Conservation (phyloP, 2,329 filamentous ascomycete species). For the Aspergillus caelatus region DNA sequence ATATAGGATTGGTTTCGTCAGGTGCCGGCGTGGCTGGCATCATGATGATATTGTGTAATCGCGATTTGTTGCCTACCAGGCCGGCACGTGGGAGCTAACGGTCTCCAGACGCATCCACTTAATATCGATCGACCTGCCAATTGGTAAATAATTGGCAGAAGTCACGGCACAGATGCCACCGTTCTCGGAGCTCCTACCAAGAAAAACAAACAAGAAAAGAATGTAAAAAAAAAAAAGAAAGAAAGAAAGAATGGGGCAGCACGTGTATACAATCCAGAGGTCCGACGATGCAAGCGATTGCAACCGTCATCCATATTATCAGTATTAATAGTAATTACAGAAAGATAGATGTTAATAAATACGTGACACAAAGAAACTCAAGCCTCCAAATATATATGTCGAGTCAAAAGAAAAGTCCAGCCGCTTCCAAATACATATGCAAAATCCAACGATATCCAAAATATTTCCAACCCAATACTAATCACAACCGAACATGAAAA, state of each 20-base stretch:
- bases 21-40: not conserved
- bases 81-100: not conserved
- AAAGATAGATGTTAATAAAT: constrained; percentile 10
- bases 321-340: constrained; percentile 21
- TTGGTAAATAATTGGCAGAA: not conserved
- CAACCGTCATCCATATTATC: constrained; percentile 17
- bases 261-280: not conserved
- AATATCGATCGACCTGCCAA: not conserved
- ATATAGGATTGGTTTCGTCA: not conserved
- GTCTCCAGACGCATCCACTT: not conserved
- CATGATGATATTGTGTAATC: not conserved
- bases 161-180: not conserved
- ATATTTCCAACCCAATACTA: constrained; percentile 18
- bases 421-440: constrained; percentile 34
- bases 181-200: not conserved
- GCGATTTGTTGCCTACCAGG: not conserved
- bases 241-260: not conserved
- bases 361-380: constrained; percentile 22
- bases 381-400: constrained; percentile 27
- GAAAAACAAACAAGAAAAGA: not conserved
- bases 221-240: not conserved
- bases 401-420: constrained; percentile 17
- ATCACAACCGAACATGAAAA: constrained; percentile 12
- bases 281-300: not conserved
- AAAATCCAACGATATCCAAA: constrained; percentile 19